phyloP scores from a whole-genome alignment of 2,329 filamentous ascomycete species.

The Penicillium sp. region DNA sequence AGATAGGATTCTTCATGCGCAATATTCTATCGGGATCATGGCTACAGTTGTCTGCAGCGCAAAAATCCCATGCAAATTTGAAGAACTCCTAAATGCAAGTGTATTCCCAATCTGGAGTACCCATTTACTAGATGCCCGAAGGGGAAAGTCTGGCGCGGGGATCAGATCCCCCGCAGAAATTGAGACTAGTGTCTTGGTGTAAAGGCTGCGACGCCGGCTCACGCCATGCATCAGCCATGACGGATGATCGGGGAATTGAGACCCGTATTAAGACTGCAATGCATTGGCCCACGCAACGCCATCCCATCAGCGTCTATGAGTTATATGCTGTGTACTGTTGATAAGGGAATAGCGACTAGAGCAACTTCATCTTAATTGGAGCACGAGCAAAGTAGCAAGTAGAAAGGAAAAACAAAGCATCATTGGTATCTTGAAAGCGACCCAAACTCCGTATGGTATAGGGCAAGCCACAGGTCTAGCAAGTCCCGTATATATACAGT shows the following conservation, averaged over 20 bases:
- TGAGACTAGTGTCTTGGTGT: background rate
- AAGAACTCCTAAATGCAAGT: too few species aligned
- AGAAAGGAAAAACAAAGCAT: background rate
- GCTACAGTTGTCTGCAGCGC: background rate
- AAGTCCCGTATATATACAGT: background rate
- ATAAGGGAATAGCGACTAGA: background rate
- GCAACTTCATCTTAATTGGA: background rate
- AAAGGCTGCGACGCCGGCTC: background rate
- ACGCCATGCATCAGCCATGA: slow-evolving; percentile 1
- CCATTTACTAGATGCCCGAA: background rate
- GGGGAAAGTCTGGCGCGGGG: background rate
- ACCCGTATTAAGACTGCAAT: background rate
- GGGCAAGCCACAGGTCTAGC: background rate
- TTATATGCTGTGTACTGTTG: background rate
- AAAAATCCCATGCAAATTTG: background rate
- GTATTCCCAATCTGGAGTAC: background rate
- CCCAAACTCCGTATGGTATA: background rate
- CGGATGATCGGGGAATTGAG: background rate
- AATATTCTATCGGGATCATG: background rate
- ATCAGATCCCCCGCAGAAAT: background rate
- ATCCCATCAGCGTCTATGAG: background rate
- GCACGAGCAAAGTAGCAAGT: background rate
- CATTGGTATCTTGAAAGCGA: background rate
- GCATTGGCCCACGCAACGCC: background rate
- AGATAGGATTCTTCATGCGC: background rate